Conservation (phyloP, 306 rosid species). For the Lathyrus sativus region DNA sequence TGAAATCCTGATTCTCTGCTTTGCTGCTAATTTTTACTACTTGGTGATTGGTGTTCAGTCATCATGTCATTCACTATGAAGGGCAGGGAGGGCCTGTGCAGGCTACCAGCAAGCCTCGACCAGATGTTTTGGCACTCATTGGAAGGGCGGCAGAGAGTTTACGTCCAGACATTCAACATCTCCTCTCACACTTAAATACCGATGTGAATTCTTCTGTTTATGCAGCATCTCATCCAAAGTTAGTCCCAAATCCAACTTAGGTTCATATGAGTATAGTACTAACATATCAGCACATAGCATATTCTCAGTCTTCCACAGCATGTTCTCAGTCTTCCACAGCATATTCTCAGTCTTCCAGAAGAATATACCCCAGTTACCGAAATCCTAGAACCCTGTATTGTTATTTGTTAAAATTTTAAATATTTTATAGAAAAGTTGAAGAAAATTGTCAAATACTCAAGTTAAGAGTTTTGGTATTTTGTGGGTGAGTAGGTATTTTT, state of each 20-base stretch:
- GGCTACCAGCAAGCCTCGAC: constrained; percentile 85
- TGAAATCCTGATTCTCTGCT: constrained; percentile 22
- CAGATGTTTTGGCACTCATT: constrained; percentile 70
- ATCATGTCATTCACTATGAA: constrained; percentile 85
- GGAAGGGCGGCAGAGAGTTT: constrained; percentile 79
- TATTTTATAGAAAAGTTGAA: not conserved
- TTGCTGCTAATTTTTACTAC: constrained; percentile 21
- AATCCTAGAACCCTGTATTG: not conserved
- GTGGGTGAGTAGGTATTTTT: not conserved
- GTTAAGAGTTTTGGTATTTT: not conserved
- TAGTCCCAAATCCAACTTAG: constrained; percentile 65
- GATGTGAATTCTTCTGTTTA: constrained; percentile 77
- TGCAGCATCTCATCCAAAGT: constrained; percentile 82
- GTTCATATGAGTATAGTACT: not conserved
- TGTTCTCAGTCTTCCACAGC: constrained; percentile 8
- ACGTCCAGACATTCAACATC: constrained; percentile 85
- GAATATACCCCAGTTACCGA: not conserved
- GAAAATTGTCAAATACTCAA: not conserved
- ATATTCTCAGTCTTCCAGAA: constrained; percentile 12
- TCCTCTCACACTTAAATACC: constrained; percentile 85
- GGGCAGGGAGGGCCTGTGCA: constrained; percentile 98
- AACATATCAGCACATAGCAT: constrained; percentile 5
- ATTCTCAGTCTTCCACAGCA: constrained; percentile 5
- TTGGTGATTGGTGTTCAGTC: constrained; percentile 57
- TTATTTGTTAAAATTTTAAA: not conserved